Base-by-base conservation (phyloP, 129 eudicot species). In the Logfia minima region DNA sequence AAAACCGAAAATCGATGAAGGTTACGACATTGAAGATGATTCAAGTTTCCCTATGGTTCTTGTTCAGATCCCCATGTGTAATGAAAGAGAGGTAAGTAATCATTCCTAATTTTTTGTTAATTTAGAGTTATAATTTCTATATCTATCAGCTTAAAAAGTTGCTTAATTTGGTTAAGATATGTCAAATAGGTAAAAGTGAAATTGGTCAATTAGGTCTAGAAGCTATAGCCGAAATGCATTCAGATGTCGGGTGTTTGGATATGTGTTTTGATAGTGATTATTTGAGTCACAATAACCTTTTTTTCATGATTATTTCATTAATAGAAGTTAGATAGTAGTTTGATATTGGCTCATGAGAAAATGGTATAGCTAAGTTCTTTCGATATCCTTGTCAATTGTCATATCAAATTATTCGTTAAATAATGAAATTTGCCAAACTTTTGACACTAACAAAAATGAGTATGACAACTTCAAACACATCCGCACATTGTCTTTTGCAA, bases 1-100 rank as follows among this genome's bases (percentile, higher is more conserved):
- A 67, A 90, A 85, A 81, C 98, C 98, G 13, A 81, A 23, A 74
- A 75, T 90, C 6, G 83, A 80, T 11, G 91, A 87, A 21, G 76
- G 68, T 8, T 76, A 32, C 68, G 98, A 93, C 53, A 41, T 87
- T 71, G 97, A 90, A 41, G 92, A 88, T 86, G 86, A 80, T 56
- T 71, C 85, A 5, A 81, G 73, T 69, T 92, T 81, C 26, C 98
- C 98, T 7, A 92, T 88, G 96, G 98, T 92, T 75, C 94, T 92
- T 86, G 96, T 92, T 56, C 98, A 92, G 88, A 90, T 92, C 75
- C 98, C 98, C 66, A 92, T 92, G 98, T 87, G 98, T 81, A 86
- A 92, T 86, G 98, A 92, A 82, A 88, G 84, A 86, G 98, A 92
- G 96, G 98, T 92, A 72, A 80, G 9, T 35, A 37, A 29, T 48